Percentiles rank a stretch among this genome's conserved stretches.
phyloP scores from a whole-genome alignment of 148 eudicot genomes.

The Persicaria tinctoria region DNA sequence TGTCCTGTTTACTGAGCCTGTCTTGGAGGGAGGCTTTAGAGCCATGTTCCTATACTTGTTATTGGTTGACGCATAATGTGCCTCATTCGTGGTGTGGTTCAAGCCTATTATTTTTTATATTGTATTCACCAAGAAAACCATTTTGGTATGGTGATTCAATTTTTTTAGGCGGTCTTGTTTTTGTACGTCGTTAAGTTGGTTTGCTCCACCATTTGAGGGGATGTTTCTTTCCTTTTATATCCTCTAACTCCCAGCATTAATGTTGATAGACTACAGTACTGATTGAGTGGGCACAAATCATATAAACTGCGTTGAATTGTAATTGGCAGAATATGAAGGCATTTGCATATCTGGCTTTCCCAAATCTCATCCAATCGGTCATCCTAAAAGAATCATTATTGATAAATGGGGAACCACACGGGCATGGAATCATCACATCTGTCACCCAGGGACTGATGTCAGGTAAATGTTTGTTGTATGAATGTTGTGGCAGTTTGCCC shows the following conservation, averaged over 20 bases:
- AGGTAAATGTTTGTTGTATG: constrained; percentile 32
- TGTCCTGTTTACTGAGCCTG: too few relatives aligned
- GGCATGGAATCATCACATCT: constrained; percentile 73
- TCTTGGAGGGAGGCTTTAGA: background rate
- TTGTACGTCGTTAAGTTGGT: too few relatives aligned
- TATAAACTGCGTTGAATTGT: background rate
- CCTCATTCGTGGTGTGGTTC: background rate
- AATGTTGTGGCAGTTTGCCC: background rate
- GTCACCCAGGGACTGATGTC: constrained; percentile 75
- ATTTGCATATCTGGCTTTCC: constrained; percentile 65
- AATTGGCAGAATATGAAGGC: constrained; percentile 81
- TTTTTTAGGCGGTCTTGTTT: too few relatives aligned
- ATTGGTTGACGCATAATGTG: background rate
- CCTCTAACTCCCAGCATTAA: background rate
- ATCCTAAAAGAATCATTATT: constrained; percentile 42
- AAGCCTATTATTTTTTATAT: background rate
- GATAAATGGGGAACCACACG: constrained; percentile 37
- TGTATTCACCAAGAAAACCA: background rate
- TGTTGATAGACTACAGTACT: background rate
- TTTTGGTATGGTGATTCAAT: too few relatives aligned
- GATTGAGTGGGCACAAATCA: background rate
- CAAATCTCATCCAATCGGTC: constrained; percentile 44
- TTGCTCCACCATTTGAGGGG: background rate
- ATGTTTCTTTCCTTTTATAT: background rate
- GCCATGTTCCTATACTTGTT: background rate